Conservation (phyloP, 2,329 filamentous ascomycete species). For the Didymella glomerata region DNA sequence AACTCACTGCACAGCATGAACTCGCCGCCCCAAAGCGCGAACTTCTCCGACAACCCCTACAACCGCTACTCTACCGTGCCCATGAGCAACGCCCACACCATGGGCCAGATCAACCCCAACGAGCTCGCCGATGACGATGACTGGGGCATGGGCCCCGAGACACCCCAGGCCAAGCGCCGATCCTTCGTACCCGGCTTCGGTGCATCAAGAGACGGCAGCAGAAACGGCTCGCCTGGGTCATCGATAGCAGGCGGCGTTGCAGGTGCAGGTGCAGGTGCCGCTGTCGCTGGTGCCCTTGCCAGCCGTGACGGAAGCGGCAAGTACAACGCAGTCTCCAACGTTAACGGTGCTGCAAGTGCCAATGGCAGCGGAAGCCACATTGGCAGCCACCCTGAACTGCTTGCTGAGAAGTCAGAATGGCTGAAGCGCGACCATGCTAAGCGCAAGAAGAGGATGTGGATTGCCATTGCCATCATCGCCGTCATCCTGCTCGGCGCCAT, state of each 20-base stretch:
- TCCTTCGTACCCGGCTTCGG: conserved; percentile 67
- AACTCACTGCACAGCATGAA: conserved; percentile 61
- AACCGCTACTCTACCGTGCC: conserved; percentile 61
- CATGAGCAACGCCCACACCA: conserved; percentile 42
- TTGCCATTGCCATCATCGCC: conserved; percentile 70
- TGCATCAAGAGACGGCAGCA: conserved; percentile 53
- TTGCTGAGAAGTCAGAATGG: conserved; percentile 73
- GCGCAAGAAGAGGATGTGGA: conserved; percentile 72
- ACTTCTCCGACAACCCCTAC: conserved; percentile 72
- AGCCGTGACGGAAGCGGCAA: conserved; percentile 53
- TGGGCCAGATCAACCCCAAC: conserved; percentile 73
- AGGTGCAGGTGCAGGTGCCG: conserved; percentile 56
- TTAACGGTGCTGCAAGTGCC: conserved; percentile 26
- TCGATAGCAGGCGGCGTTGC: conserved; percentile 46
- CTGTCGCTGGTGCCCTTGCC: conserved; percentile 39
- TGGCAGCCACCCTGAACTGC: conserved; percentile 29
- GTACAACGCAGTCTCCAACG: conserved; percentile 65
- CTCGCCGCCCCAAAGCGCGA: conserved; percentile 48
- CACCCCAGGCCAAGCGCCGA: conserved; percentile 57
- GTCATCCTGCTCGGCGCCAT: conserved; percentile 75
- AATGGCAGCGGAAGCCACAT: conserved; percentile 18
- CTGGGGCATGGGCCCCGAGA: conserved; percentile 72
- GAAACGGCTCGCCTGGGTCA: conserved; percentile 52
- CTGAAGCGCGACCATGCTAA: conserved; percentile 62
- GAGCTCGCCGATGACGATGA: conserved; percentile 88